Percentiles rank a stretch among this genome's conserved stretches.
These are phyloP conservation scores for Globisporangium rhizosaccharum DNA, from an alignment of 352 stramenopile genomes.

Conservation along the genomic window DNA sequence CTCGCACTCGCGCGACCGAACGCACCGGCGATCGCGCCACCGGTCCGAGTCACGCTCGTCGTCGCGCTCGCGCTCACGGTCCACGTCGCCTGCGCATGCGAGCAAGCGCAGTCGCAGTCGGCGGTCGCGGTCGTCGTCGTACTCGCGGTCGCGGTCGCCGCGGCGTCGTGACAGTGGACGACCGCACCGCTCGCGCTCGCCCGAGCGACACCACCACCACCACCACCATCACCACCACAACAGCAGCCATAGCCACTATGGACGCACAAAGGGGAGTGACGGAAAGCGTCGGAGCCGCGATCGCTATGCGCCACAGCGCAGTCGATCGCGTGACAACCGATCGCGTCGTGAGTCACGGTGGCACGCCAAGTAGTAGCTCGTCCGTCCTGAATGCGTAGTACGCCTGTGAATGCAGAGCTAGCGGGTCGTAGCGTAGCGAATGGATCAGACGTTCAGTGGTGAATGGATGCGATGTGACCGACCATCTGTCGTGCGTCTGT, in stretches of 20 bases:
- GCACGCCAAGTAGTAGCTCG: slow-evolving; percentile 7
- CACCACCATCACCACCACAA: neutral
- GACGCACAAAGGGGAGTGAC: neutral
- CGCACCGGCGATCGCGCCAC: slow-evolving; percentile 13
- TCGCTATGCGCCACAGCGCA: neutral
- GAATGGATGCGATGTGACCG: no score
- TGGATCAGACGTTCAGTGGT: no score
- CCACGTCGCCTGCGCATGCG: slow-evolving; percentile 18
- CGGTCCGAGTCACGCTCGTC: slow-evolving; percentile 23
- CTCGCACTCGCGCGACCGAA: slow-evolving; percentile 14
- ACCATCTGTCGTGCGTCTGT: no score
- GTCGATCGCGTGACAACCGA: slow-evolving; percentile 4
- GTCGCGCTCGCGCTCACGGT: slow-evolving; percentile 33
- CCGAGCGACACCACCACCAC: slow-evolving; percentile 1
- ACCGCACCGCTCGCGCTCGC: slow-evolving; percentile 4
- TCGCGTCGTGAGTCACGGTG: slow-evolving; percentile 9
- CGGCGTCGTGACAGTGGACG: slow-evolving; percentile 1
- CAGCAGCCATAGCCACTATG: neutral
- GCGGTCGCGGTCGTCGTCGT: slow-evolving; percentile 30
- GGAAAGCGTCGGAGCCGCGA: slow-evolving; percentile 3
- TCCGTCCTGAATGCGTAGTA: no score
- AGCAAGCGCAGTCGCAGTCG: slow-evolving; percentile 20
- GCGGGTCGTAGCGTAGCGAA: no score
- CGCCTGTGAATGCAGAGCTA: no score
- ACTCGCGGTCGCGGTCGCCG: slow-evolving; percentile 29